Evolutionary conservation across 2,329 filamentous ascomycete genomes (phyloP), one percentile per base, ranked within the genome.

Genomic region (Pseudogymnoascus sp.): DNA sequence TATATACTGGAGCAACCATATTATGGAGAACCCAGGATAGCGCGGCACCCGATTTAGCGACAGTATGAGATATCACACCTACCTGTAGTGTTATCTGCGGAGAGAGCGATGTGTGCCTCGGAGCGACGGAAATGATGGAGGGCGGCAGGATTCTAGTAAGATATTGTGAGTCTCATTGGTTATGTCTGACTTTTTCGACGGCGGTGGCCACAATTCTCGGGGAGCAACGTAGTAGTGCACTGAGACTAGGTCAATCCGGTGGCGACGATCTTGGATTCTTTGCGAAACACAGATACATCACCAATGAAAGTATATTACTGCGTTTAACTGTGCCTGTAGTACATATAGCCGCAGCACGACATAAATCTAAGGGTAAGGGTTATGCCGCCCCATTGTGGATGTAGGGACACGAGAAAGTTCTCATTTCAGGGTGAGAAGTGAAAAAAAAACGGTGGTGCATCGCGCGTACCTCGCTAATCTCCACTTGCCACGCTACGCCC

Each of bases 1-100:
- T 60, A 37, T 38, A 60, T 38, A 60, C 59, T 60, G 59, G 59
- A 60, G 59, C 31, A 25, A 42, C 37, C 37, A 60, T 40, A 31
- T 60, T 60, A 37, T 60, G 33, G 37, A 37, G 59, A 37, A 40
- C 14, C 33, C 12, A 40, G 37, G 59, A 38, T 60, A 60, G 59
- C 59, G 33, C 37, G 56, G 33, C 18, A 40, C 25, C 28, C 3
- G 28, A 56, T 33, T 56, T 56, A 56, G 50, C 50, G 50, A 56
- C 50, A 33, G 50, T 33, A 53, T 53, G 50, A 56, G 25, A 56
- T 33, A 56, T 56, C 50, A 56, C 50, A 56, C 50, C 25, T 33
- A 56, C 28, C 50, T 33, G 8, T 33, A 56, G 50, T 18, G n/a
- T 56, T 56, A 33, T 56, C 50, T 33, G 8, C 50, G 59, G 59